phyloP scores from a whole-genome alignment of 2,329 filamentous ascomycete genomes.

The Ophiocordyceps australis region DNA sequence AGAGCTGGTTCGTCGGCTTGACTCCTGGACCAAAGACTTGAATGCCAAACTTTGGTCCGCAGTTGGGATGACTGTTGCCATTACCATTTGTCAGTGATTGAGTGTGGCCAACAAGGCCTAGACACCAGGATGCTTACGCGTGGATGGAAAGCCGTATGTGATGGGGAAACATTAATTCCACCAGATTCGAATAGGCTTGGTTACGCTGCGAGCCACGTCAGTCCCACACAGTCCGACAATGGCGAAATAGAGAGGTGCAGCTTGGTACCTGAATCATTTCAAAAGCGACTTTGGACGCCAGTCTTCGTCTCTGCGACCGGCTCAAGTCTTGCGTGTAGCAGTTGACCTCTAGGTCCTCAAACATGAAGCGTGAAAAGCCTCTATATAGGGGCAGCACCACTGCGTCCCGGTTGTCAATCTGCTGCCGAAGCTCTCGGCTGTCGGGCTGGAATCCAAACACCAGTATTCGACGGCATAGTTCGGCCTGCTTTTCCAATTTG shows the following conservation, averaged over 20 bases:
- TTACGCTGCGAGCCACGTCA: conserved; percentile 12
- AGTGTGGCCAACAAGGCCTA: neutral
- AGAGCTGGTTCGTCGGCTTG: conserved; percentile 12
- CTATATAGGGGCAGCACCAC: conserved; percentile 31
- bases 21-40: conserved; percentile 15
- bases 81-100: neutral
- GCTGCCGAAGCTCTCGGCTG: conserved; percentile 8
- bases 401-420: conserved; percentile 11
- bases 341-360: conserved; percentile 12
- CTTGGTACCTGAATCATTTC: conserved; percentile 15
- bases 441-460: conserved; percentile 16
- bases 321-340: conserved; percentile 7
- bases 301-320: conserved; percentile 11
- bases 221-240: too few relatives aligned
- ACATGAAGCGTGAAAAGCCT: conserved; percentile 41
- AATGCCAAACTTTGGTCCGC: conserved; percentile 22
- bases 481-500: conserved; percentile 8
- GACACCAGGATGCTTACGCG: conserved; percentile 12
- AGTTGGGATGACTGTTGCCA: conserved; percentile 16
- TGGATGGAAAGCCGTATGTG: conserved; percentile 28
- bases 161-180: conserved; percentile 24
- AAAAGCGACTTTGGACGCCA: conserved; percentile 11
- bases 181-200: conserved; percentile 26
- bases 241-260: too few relatives aligned
- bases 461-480: conserved; percentile 13